These are phyloP conservation scores for Camelina sativa DNA, from an alignment of 345 rosid species.

Conservation along the genomic window DNA sequence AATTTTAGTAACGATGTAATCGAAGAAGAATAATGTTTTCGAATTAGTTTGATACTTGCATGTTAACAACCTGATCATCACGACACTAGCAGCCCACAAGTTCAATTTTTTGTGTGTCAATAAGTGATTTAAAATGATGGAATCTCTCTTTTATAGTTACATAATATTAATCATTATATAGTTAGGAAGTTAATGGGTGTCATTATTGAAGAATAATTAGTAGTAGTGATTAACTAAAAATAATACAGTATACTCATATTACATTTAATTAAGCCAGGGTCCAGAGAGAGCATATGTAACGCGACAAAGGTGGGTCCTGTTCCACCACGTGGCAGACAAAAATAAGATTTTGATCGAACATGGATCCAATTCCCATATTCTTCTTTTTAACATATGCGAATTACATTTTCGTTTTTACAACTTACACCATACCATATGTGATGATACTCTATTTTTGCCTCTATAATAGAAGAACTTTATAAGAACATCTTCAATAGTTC, in stretches of 20 bases:
- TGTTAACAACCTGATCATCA: slow-evolving; percentile 1
- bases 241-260: slow-evolving; percentile 9
- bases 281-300: slow-evolving; percentile 35
- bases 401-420: background rate
- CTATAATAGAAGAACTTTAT: too few relatives aligned
- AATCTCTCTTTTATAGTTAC: background rate
- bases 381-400: slow-evolving; percentile 18
- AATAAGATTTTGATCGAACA: slow-evolving; percentile 31
- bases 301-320: slow-evolving; percentile 39
- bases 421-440: background rate
- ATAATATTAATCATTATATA: too few relatives aligned
- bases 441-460: too few relatives aligned
- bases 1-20: too few relatives aligned
- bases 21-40: too few relatives aligned
- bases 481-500: too few relatives aligned
- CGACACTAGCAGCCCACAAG: slow-evolving; percentile 15
- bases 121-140: slow-evolving; percentile 27
- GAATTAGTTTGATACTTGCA: too few relatives aligned
- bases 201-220: slow-evolving; percentile 39
- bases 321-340: slow-evolving; percentile 44
- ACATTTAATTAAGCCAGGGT: slow-evolving; percentile 21
- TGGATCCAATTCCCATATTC: slow-evolving; percentile 34
- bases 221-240: slow-evolving; percentile 1
- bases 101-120: background rate
- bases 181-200: slow-evolving; percentile 39